These are phyloP conservation scores for Nothopassalora personata DNA, from an alignment of 2,329 filamentous ascomycete genomes.

Conservation along the genomic window DNA sequence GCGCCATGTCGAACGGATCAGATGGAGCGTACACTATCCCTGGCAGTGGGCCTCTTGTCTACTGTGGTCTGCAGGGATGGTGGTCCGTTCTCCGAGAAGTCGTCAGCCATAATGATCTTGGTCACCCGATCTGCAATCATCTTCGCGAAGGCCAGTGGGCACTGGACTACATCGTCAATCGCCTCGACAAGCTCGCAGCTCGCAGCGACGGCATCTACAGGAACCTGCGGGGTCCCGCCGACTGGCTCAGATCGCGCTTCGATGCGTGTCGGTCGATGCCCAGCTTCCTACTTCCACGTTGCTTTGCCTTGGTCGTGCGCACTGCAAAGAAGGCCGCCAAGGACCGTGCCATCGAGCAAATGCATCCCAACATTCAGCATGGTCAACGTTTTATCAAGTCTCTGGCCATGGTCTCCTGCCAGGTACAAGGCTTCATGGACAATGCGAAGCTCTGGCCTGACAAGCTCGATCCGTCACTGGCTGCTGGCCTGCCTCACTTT, in stretches of 20 bases:
- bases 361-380: conserved; percentile 69
- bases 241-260: conserved; percentile 79
- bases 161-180: conserved; percentile 76
- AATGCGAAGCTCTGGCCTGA: conserved; percentile 87
- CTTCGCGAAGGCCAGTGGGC: conserved; percentile 88
- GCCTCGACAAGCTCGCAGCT: conserved; percentile 64
- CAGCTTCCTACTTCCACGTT: conserved; percentile 82
- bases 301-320: conserved; percentile 84
- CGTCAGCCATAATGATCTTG: conserved; percentile 82
- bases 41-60: conserved; percentile 76
- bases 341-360: conserved; percentile 70
- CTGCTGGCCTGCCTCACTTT: conserved; percentile 91
- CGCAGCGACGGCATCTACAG: conserved; percentile 52
- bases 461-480: conserved; percentile 77
- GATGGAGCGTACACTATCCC: conserved; percentile 91
- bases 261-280: conserved; percentile 80
- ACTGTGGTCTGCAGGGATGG: conserved; percentile 97
- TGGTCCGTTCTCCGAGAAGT: conserved; percentile 86
- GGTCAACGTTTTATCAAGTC: conserved; percentile 87
- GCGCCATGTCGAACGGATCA: conserved; percentile 68
- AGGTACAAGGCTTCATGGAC: conserved; percentile 82
- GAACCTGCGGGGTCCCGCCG: conserved; percentile 59
- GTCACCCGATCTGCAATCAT: conserved; percentile 89
- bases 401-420: conserved; percentile 83
- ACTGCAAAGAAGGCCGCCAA: conserved; percentile 82